phyloP scores from a whole-genome alignment of 2,329 filamentous ascomycete species.

The Colletotrichum trifolii region DNA sequence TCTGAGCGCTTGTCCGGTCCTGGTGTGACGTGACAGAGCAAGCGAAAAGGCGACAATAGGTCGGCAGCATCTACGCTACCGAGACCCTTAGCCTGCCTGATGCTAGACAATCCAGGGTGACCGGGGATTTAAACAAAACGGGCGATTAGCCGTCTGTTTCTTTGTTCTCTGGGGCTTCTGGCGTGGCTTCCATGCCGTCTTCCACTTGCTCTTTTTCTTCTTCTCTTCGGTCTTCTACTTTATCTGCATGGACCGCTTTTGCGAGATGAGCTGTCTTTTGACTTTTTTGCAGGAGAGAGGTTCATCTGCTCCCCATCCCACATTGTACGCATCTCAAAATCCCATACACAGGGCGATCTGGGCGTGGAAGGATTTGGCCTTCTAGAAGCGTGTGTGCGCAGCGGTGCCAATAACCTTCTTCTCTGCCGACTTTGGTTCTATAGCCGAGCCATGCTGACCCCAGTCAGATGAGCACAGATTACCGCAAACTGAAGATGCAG shows the following conservation, averaged over 20 bases:
- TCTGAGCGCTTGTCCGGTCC: too few species aligned
- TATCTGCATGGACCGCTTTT: not conserved
- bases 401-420: not conserved
- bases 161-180: slow-evolving; percentile 32
- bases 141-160: slow-evolving; percentile 16
- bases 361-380: not conserved
- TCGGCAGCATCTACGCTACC: too few species aligned
- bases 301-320: slow-evolving; percentile 29
- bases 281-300: not conserved
- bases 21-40: not conserved
- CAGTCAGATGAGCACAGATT: too few species aligned
- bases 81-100: too few species aligned
- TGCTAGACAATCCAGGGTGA: not conserved
- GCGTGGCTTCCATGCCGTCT: slow-evolving; percentile 21
- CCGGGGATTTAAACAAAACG: slow-evolving; percentile 16
- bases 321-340: slow-evolving; percentile 1
- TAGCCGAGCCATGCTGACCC: too few species aligned
- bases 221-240: not conserved
- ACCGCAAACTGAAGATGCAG: too few species aligned
- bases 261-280: not conserved
- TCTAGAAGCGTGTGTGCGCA: slow-evolving; percentile 11
- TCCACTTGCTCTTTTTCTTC: slow-evolving; percentile 9
- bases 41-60: not conserved
- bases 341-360: slow-evolving; percentile 4
- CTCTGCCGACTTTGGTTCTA: not conserved